Conservation (phyloP, 148 eudicot genomes). For the Vaccinium darrowii region DNA sequence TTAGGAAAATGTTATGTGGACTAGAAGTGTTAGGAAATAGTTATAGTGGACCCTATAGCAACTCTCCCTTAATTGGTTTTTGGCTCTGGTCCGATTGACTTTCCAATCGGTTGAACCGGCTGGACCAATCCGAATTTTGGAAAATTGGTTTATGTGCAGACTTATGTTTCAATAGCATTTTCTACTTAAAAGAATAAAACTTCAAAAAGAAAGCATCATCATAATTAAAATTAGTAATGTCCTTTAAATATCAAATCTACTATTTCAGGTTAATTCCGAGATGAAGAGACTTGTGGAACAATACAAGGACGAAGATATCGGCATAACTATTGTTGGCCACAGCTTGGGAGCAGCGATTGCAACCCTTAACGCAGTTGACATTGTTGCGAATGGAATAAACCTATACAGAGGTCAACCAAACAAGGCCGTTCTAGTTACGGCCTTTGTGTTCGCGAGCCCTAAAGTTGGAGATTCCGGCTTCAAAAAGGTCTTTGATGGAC, state of each 20-base stretch:
- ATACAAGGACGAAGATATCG: conserved; percentile 52
- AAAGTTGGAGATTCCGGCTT: conserved; percentile 53
- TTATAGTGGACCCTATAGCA: too few species aligned
- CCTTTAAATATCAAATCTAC: not conserved
- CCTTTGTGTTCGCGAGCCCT: conserved; percentile 55
- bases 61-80: too few species aligned
- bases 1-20: too few species aligned
- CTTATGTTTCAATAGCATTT: not conserved
- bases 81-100: too few species aligned
- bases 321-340: conserved; percentile 62
- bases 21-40: too few species aligned
- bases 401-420: conserved; percentile 20
- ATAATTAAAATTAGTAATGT: not conserved
- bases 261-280: conserved; percentile 48
- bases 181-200: not conserved
- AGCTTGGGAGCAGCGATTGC: conserved; percentile 58
- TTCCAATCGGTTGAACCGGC: too few species aligned
- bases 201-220: not conserved
- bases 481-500: conserved; percentile 19
- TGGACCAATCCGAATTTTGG: too few species aligned
- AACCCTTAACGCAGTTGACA: conserved; percentile 55
- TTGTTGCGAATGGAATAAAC: conserved; percentile 46
- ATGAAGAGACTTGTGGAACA: conserved; percentile 37
- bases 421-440: conserved; percentile 48
- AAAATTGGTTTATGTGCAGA: not conserved